Conservation (phyloP, 176 grass and related monocot genomes). For the Cymbopogon citratus region DNA sequence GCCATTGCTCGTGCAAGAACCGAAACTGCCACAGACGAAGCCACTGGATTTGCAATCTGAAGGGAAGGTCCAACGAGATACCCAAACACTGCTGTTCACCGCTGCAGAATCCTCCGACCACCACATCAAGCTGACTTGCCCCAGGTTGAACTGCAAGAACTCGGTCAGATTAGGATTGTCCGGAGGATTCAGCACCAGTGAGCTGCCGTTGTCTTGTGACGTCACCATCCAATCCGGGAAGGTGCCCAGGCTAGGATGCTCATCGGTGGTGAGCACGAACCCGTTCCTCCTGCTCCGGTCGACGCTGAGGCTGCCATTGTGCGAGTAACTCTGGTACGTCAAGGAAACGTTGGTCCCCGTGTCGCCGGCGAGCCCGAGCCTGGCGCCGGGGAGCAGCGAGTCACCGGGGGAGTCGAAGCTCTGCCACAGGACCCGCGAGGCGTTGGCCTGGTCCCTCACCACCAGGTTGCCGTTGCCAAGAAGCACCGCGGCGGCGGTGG, state of each 20-base stretch:
- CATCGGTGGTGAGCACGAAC: conserved; percentile 41
- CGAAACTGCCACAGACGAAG: conserved; percentile 45
- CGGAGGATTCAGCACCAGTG: conserved; percentile 8
- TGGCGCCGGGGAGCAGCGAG: conserved; percentile 41
- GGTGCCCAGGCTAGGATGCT: background rate
- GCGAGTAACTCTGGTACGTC: background rate
- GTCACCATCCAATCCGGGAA: conserved; percentile 52
- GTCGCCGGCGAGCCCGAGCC: conserved; percentile 36
- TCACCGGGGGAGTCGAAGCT: conserved; percentile 48
- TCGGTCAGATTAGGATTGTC: background rate
- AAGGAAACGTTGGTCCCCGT: conserved; percentile 38
- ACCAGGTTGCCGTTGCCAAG: conserved; percentile 19
- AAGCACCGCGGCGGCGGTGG: background rate
- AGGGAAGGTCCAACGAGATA: conserved; percentile 33
- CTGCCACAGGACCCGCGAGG: conserved; percentile 32
- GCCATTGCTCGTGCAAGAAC: conserved; percentile 6
- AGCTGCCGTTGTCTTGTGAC: conserved; percentile 10
- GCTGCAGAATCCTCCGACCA: background rate
- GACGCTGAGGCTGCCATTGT: conserved; percentile 37
- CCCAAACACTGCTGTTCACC: conserved; percentile 21
- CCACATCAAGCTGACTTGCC: conserved; percentile 27
- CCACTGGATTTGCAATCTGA: conserved; percentile 35
- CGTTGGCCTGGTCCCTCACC: conserved; percentile 14
- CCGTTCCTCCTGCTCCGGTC: conserved; percentile 21
- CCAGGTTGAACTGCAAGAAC: conserved; percentile 35